Evolutionary conservation across 345 rosid genomes (phyloP), one percentile per base, ranked within the genome.

Genomic region (Firmiana major): DNA sequence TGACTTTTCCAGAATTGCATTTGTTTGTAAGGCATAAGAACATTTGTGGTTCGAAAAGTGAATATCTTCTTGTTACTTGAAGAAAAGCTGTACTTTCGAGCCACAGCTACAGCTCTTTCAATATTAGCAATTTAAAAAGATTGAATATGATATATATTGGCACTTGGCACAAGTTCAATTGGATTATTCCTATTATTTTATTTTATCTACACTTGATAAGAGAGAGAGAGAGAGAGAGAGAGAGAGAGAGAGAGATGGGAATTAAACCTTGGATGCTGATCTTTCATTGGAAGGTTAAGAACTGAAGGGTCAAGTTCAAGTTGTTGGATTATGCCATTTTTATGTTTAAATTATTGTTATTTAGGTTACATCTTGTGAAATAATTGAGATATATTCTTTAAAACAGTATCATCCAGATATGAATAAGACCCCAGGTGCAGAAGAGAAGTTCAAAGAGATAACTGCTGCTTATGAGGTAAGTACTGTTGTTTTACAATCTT

Each of bases 401-500:
- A 45, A 75, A 82, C 89, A 95, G 97, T 93, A 90, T 82, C 99
- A 93, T 83, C 99, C 98, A 0, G 99, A 95, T 82, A 78, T 90
- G 86, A 95, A 86, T 82, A 95, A 85, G 85, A 85, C 79, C 69
- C 87, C 96, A 62, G 98, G 89, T 24, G 96, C 97, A 2, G 98
- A 93, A 82, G 99, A 93, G 51, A 93, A 93, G 87, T 93, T 95
- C 82, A 93, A 95, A 83, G 88, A 95, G 87, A 91, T 95, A 74
- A 95, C 98, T 84, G 97, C 99, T 75, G 99, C 99, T 9, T 93
- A 95, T 77, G 97, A 95, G 97, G 98, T 93, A 85, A 80, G 55
- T 68, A 19, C 42, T 76, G 17, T 75, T 67, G 6, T 69, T n/a
- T 57, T 69, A 63, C 19, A n/a, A 73, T 40, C 42, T 53, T 54